phyloP scores from a whole-genome alignment of 306 rosid species.

The Trifolium subterraneum region DNA sequence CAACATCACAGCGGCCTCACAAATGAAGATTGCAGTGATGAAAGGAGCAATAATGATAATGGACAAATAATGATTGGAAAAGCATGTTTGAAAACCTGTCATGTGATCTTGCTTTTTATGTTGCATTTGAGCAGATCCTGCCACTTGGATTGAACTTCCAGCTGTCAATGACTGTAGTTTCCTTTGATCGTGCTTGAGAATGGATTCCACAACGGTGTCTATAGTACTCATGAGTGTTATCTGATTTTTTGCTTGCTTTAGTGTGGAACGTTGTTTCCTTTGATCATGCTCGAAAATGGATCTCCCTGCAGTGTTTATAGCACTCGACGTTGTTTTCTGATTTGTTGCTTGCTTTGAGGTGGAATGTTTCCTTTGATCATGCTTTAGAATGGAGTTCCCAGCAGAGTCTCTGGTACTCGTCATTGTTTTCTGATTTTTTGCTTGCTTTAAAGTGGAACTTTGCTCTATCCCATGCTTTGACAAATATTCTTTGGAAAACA shows the following conservation, averaged over 20 bases:
- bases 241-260: background rate
- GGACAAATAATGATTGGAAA: conserved; percentile 55
- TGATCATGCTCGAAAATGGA: background rate
- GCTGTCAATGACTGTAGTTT: background rate
- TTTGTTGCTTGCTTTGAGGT: background rate
- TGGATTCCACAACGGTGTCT: background rate
- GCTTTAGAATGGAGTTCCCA: background rate
- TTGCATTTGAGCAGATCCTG: background rate
- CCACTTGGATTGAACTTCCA: background rate
- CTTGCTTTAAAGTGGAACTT: background rate
- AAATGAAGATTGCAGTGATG: conserved; percentile 52
- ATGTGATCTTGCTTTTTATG: background rate
- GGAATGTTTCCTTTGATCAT: background rate
- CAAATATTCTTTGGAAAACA: background rate
- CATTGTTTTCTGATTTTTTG: background rate
- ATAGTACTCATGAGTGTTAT: background rate
- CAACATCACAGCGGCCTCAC: conserved; percentile 32
- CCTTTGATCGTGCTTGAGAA: background rate
- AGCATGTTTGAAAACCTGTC: conserved; percentile 41
- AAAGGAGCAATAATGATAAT: conserved; percentile 40
- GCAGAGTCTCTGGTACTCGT: background rate
- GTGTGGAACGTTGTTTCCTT: background rate
- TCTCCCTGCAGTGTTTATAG: background rate
- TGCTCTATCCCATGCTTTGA: background rate
- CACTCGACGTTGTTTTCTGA: background rate